phyloP scores from a whole-genome alignment of 805 yeast genomes.

The Clavispora asparagi region DNA sequence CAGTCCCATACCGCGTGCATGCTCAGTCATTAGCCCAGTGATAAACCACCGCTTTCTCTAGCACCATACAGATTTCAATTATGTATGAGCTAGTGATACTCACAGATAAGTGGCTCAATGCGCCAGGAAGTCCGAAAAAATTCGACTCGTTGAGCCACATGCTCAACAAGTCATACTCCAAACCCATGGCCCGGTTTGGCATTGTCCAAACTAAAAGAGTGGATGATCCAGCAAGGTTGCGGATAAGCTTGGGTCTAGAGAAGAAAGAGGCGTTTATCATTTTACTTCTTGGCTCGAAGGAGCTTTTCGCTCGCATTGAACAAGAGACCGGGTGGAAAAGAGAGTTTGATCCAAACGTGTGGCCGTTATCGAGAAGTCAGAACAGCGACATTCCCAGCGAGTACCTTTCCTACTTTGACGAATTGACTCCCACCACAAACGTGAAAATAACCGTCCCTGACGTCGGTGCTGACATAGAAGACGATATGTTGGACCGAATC shows the following conservation, averaged over 20 bases:
- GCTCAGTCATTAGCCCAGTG: too few species aligned
- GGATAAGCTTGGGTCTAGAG: conserved; percentile 9
- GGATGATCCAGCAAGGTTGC: conserved; percentile 18
- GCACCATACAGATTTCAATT: not conserved
- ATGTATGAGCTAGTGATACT: conserved; percentile 19
- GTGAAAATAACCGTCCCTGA: conserved; percentile 14
- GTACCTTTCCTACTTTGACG: conserved; percentile 17
- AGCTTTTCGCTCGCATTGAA: conserved; percentile 19
- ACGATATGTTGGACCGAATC: conserved; percentile 13
- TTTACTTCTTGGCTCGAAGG: conserved; percentile 24
- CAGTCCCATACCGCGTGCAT: too few species aligned
- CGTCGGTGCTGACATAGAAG: conserved; percentile 14
- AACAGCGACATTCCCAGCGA: conserved; percentile 24
- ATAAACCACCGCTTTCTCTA: too few species aligned
- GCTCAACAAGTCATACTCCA: conserved; percentile 49
- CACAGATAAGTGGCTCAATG: conserved; percentile 19
- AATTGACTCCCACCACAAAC: conserved; percentile 10
- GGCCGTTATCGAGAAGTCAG: conserved; percentile 16
- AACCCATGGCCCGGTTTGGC: conserved; percentile 39
- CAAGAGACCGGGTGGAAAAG: conserved; percentile 17
- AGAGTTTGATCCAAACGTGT: conserved; percentile 17
- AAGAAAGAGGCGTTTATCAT: conserved; percentile 15
- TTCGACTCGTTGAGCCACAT: conserved; percentile 18
- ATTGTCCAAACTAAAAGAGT: conserved; percentile 41
- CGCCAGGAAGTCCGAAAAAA: conserved; percentile 2